Evolutionary conservation across 2,329 filamentous ascomycete species (phyloP), one percentile per base, ranked within the genome.

Genomic region (Colletotrichum spaethianum): DNA sequence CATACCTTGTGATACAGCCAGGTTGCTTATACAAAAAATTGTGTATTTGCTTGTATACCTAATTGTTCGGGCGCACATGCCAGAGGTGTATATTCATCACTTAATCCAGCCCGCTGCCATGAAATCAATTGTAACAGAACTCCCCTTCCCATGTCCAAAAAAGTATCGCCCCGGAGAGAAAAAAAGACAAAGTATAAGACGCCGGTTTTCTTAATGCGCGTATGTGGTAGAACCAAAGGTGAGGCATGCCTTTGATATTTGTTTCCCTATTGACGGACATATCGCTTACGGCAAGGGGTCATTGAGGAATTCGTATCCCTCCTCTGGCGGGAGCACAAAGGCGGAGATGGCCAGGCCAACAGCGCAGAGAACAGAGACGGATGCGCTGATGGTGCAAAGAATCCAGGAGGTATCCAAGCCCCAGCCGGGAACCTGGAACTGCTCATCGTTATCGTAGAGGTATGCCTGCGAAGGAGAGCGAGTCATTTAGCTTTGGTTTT

Each of bases 401-500:
- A 93, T 89, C 90, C 93, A 98, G 1, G 93, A 94, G 65, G 89
- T 90, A 78, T 94, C 95, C 66, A 98, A 87, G 71, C 87, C 86
- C 93, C 94, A 98, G 72, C 94, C 95, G 0, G 89, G 88, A 23
- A 93, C 88, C 77, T 92, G 91, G 80, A 98, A 98, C 76, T 94
- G 91, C 60, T 93, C 90, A 80, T 98, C 93, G 78, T 96, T 88
- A 75, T 97, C 92, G 80, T 91, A 95, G 23, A 97, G 87, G 79
- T 94, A 96, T 23, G 94, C 92, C 94, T 97, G 75, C 50, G 7
- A 44, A 6, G 33, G 14, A 61, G 18, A n/a, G 12, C 36, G 16
- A 11, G 16, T 28, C 12, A 28, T 40, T 55, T 53, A 64, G 14
- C 52, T 26, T 46, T 26, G 44, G 63, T 75, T 52, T 74, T 67